Evolutionary conservation across 768 basidiomycete species (phyloP).

Genomic region (Tricholoma terreum): DNA sequence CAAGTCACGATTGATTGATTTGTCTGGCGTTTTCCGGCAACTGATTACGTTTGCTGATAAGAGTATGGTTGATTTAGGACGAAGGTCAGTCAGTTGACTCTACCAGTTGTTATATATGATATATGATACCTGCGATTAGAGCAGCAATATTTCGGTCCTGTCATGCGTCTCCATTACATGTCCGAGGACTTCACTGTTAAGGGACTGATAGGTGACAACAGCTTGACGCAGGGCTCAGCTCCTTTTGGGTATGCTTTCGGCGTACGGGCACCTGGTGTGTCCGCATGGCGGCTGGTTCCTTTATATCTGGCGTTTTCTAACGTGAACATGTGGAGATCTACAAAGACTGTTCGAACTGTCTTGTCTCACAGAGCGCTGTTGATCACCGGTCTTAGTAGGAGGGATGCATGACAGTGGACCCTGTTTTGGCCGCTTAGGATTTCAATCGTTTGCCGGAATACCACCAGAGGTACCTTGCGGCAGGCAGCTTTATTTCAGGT

Average conservation of each 20-base stretch:
- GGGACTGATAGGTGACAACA: not conserved
- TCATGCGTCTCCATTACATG: not conserved
- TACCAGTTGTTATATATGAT: not conserved
- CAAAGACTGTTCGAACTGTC: too few relatives aligned
- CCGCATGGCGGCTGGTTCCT: not conserved
- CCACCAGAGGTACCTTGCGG: too few relatives aligned
- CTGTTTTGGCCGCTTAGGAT: too few relatives aligned
- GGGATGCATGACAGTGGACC: too few relatives aligned
- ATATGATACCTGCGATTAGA: not conserved
- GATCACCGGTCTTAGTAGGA: too few relatives aligned
- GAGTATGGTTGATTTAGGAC: not conserved
- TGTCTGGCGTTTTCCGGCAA: not conserved
- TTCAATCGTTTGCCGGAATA: not conserved
- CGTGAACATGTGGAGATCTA: too few relatives aligned
- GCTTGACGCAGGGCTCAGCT: not conserved
- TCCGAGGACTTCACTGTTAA: not conserved
- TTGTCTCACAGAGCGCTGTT: too few relatives aligned
- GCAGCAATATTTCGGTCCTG: too few relatives aligned
- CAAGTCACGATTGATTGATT: not conserved
- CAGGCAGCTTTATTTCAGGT: not conserved
- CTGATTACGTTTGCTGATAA: not conserved
- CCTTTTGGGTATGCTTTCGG: too few relatives aligned
- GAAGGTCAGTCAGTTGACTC: not conserved
- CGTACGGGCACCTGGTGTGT: not conserved
- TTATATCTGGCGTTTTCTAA: too few relatives aligned